Conservation (phyloP, 2,329 filamentous ascomycete species). For the Aspergillus proliferans region DNA sequence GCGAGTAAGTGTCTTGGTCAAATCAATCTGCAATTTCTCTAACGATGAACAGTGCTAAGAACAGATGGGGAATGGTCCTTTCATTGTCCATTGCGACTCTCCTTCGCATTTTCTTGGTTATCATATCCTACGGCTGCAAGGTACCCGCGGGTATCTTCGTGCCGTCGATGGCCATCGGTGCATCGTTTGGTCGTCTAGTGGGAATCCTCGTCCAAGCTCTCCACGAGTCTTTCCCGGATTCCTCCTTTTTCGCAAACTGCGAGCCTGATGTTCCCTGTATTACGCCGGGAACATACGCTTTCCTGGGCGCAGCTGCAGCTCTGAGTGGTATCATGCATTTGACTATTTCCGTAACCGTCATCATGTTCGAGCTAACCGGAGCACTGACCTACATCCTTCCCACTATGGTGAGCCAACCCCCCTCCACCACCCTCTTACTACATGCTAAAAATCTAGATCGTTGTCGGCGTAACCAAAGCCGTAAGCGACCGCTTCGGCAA, state of each 20-base stretch:
- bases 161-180: conserved; percentile 94
- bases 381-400: conserved; percentile 94
- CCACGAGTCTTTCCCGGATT: conserved; percentile 74
- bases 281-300: conserved; percentile 94
- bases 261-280: conserved; percentile 91
- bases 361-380: conserved; percentile 99
- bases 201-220: conserved; percentile 89
- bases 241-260: conserved; percentile 81
- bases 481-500: conserved; percentile 89
- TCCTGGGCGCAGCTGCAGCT: conserved; percentile 84
- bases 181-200: conserved; percentile 87
- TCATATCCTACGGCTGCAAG: conserved; percentile 96
- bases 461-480: conserved; percentile 92
- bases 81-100: conserved; percentile 74
- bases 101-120: conserved; percentile 75
- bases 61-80: conserved; percentile 70
- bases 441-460: conserved; percentile 52
- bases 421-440: not conserved
- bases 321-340: conserved; percentile 98
- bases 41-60: conserved; percentile 45
- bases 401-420: conserved; percentile 61
- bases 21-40: not conserved
- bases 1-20: conserved; percentile 53
- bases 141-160: conserved; percentile 97
- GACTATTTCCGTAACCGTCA: conserved; percentile 92